A percentile compares a stretch with the other conserved stretches of the same genome.
Evolutionary conservation across 257 asterid genomes (phyloP).

Genomic region (Jacaranda copaia): DNA sequence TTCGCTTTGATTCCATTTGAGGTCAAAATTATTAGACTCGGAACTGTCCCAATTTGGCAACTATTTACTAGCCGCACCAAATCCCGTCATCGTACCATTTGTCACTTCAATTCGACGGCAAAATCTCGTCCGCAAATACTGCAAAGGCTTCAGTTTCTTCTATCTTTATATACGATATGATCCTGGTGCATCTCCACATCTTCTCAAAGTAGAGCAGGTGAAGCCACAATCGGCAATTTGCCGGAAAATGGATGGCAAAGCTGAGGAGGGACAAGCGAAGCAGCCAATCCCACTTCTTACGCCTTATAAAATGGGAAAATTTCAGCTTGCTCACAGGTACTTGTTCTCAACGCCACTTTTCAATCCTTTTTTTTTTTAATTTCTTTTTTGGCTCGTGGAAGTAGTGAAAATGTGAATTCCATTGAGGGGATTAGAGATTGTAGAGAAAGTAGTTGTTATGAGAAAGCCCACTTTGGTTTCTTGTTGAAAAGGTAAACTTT

Average conservation of each 20-base stretch:
- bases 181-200: background rate
- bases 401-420: no score
- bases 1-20: no score
- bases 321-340: slow-evolving; percentile 47
- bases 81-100: no score
- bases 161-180: no score
- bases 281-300: slow-evolving; percentile 40
- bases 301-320: slow-evolving; percentile 41
- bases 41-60: no score
- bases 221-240: background rate
- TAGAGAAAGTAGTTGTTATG: background rate
- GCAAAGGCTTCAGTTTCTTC: no score
- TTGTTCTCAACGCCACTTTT: background rate
- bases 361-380: background rate
- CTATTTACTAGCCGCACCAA: no score
- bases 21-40: no score
- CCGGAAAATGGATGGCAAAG: slow-evolving; percentile 29
- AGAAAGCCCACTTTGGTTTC: background rate
- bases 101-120: no score
- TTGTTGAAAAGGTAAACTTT: background rate
- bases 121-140: no score
- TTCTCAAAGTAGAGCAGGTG: background rate
- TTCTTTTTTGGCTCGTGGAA: background rate
- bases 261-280: slow-evolving; percentile 3
- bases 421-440: no score